A percentile compares a stretch with the other conserved stretches of the same genome.
phyloP scores from a whole-genome alignment of 208 protist genomes.

The Trypanosoma vivax region DNA sequence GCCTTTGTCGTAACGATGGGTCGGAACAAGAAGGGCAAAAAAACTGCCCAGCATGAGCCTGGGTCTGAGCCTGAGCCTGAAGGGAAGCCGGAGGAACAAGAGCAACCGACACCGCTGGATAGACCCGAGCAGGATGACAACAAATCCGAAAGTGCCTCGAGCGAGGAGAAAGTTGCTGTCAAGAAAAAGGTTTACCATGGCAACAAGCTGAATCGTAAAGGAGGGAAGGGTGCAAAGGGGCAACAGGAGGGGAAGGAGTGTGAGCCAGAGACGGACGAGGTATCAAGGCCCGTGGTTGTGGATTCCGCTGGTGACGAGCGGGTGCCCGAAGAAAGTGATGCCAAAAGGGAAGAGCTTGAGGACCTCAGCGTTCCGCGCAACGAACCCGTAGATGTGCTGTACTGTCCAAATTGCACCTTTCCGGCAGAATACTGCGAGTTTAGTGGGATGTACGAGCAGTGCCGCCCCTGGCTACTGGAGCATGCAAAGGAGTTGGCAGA shows the following conservation, averaged over 20 bases:
- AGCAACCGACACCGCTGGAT: neutral
- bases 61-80: neutral
- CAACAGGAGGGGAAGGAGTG: conserved; percentile 18
- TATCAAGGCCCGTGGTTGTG: neutral
- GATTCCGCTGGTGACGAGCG: conserved; percentile 4
- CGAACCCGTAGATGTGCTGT: conserved; percentile 69
- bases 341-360: conserved; percentile 6
- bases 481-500: conserved; percentile 80
- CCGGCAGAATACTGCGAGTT: conserved; percentile 90
- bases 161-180: conserved; percentile 3
- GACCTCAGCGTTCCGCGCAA: conserved; percentile 27
- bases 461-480: conserved; percentile 82
- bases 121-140: neutral
- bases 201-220: conserved; percentile 33
- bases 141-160: conserved; percentile 1
- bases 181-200: conserved; percentile 73
- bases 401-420: conserved; percentile 90
- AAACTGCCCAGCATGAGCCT: conserved; percentile 10
- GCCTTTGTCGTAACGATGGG: conserved; percentile 24
- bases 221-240: conserved; percentile 20
- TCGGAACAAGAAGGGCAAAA: conserved; percentile 54
- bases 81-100: neutral
- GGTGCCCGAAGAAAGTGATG: conserved; percentile 7
- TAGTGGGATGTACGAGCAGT: conserved; percentile 88
- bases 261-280: neutral